These are phyloP conservation scores for Hawksworthiomyces lignivorus DNA, from an alignment of 2,329 filamentous ascomycete species.

Conservation along the genomic window DNA sequence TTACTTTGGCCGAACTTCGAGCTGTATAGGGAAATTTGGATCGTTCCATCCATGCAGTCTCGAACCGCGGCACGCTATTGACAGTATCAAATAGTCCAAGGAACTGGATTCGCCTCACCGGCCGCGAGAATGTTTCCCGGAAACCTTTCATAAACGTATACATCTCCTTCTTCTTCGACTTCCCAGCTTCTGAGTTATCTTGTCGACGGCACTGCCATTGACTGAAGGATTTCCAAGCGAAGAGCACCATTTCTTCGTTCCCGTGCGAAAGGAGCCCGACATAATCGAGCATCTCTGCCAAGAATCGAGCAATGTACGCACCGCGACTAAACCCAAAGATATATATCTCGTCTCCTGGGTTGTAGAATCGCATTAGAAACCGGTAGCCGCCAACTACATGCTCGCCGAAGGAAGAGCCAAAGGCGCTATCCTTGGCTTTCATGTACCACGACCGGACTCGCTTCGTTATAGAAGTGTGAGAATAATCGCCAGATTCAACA, in stretches of 20 bases:
- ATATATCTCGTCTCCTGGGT: constrained; percentile 56
- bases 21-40: constrained; percentile 67
- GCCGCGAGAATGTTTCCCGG: constrained; percentile 71
- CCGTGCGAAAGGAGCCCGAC: constrained; percentile 72
- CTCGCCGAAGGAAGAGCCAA: constrained; percentile 73
- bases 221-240: constrained; percentile 76
- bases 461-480: constrained; percentile 47
- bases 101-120: constrained; percentile 65
- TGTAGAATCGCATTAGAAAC: constrained; percentile 69
- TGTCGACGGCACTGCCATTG: constrained; percentile 58
- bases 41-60: constrained; percentile 68
- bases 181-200: constrained; percentile 22
- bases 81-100: constrained; percentile 77
- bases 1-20: constrained; percentile 49
- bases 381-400: constrained; percentile 80
- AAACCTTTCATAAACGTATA: constrained; percentile 72
- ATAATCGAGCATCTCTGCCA: constrained; percentile 79
- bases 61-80: constrained; percentile 71
- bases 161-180: constrained; percentile 45
- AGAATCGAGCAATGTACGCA: constrained; percentile 64
- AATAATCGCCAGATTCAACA: constrained; percentile 51
- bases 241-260: constrained; percentile 78
- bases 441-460: constrained; percentile 58
- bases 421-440: constrained; percentile 70
- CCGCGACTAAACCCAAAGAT: constrained; percentile 70